Conservation (phyloP, 78 protist species). For the Protostelium mycophagum region DNA sequence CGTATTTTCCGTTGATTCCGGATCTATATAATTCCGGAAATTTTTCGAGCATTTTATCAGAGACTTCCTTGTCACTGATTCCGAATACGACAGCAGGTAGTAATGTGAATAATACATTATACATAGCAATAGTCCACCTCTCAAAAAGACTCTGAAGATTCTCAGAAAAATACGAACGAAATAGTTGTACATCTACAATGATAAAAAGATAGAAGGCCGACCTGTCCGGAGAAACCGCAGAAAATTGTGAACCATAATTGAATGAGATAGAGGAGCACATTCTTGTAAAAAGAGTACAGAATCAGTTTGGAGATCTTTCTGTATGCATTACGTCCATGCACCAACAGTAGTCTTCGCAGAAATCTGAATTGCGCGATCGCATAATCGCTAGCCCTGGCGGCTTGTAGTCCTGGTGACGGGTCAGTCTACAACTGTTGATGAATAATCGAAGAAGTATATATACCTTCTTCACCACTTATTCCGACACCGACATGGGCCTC, state of each 20-base stretch:
- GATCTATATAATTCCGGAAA: constrained; percentile 53
- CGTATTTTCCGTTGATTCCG: constrained; percentile 20
- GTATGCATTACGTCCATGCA: constrained; percentile 79
- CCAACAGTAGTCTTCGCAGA: constrained; percentile 57
- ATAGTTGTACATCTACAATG: not conserved
- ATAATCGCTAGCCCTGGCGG: constrained; percentile 90
- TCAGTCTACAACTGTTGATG: constrained; percentile 68
- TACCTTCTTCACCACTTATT: constrained; percentile 51
- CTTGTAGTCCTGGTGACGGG: constrained; percentile 95
- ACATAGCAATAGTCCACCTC: constrained; percentile 36
- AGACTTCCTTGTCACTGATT: constrained; percentile 53
- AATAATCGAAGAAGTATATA: no score
- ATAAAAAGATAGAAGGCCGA: not conserved
- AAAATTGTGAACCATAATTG: constrained; percentile 72
- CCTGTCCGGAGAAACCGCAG: constrained; percentile 70
- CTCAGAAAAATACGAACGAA: not conserved
- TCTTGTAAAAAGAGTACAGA: constrained; percentile 85
- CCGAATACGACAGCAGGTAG: constrained; percentile 64
- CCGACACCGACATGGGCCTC: constrained; percentile 96
- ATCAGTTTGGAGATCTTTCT: constrained; percentile 61
- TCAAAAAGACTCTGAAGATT: constrained; percentile 27
- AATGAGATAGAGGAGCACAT: constrained; percentile 61
- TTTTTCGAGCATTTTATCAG: not conserved
- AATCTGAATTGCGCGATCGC: constrained; percentile 77
- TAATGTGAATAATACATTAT: constrained; percentile 67